Conservation (phyloP, 306 rosid genomes). For the Lathyrus aphaca region DNA sequence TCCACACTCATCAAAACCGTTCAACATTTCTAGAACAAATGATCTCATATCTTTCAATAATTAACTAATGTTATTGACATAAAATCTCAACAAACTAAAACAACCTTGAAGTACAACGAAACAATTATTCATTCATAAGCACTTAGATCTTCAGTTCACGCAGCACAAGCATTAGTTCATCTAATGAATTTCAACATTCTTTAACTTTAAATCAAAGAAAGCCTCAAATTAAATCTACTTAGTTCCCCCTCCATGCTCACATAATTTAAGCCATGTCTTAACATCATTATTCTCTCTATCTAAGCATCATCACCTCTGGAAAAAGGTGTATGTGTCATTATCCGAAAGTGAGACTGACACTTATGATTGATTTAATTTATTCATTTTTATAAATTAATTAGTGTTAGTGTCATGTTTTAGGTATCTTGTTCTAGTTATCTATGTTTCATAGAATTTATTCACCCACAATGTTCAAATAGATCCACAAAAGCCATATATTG, state of each 20-base stretch:
- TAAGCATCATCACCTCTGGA: too few species aligned
- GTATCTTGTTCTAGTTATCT: too few species aligned
- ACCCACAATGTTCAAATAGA: constrained; percentile 22
- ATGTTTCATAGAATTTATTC: not conserved
- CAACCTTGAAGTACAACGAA: not conserved
- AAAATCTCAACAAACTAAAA: not conserved
- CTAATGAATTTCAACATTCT: not conserved
- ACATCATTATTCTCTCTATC: not conserved
- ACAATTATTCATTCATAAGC: not conserved
- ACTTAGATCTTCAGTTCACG: not conserved
- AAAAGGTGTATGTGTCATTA: too few species aligned
- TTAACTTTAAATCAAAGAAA: not conserved
- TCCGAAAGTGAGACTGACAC: too few species aligned
- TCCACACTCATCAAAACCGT: not conserved
- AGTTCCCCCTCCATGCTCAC: not conserved
- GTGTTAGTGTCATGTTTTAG: too few species aligned
- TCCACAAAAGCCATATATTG: not conserved
- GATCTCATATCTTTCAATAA: constrained; percentile 4
- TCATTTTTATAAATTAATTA: too few species aligned
- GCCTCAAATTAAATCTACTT: constrained; percentile 13
- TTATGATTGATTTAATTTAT: too few species aligned
- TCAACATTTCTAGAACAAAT: not conserved
- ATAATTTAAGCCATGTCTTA: not conserved
- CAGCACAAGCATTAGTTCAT: not conserved
- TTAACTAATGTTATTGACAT: not conserved